phyloP scores from a whole-genome alignment of 169 alveolate genomes.

The Plasmodium yoelii region DNA sequence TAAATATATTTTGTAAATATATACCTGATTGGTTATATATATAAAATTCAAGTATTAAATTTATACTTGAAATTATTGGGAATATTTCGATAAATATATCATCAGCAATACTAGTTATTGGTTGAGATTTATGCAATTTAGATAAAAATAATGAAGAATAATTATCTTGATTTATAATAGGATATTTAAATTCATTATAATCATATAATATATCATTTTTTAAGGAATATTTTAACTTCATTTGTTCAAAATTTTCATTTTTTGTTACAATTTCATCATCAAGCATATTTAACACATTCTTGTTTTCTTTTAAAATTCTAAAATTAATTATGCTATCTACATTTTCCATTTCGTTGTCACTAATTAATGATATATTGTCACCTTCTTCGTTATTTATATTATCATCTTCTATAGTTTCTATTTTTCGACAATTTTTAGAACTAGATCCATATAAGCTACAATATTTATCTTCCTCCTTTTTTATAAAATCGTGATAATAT shows the following conservation, averaged over 20 bases:
- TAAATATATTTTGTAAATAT: conserved; percentile 92
- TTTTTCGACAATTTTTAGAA: conserved; percentile 4
- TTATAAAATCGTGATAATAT: conserved; percentile 40
- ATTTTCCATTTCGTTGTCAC: conserved; percentile 11
- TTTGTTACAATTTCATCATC: conserved; percentile 5
- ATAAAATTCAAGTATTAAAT: conserved; percentile 89
- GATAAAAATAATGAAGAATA: conserved; percentile 51
- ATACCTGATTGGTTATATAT: conserved; percentile 90
- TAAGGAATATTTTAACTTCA: conserved; percentile 51
- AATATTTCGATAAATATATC: conserved; percentile 95
- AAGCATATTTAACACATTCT: conserved; percentile 34
- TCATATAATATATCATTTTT: conserved; percentile 67
- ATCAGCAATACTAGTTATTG: conserved; percentile 93
- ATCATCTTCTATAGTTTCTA: not conserved
- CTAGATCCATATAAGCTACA: conserved; percentile 46
- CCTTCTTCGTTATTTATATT: not conserved
- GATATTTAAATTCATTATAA: conserved; percentile 60
- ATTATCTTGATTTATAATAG: conserved; percentile 5
- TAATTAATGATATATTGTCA: not conserved
- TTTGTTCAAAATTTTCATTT: conserved; percentile 48
- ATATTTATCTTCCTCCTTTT: conserved; percentile 66
- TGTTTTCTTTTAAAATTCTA: conserved; percentile 56
- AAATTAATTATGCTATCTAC: conserved; percentile 56
- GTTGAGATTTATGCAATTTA: conserved; percentile 54
- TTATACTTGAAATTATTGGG: conserved; percentile 91